Evolutionary conservation across 1,284 basidiomycete species (phyloP).

Genomic region (Boletellus deceptivus): DNA sequence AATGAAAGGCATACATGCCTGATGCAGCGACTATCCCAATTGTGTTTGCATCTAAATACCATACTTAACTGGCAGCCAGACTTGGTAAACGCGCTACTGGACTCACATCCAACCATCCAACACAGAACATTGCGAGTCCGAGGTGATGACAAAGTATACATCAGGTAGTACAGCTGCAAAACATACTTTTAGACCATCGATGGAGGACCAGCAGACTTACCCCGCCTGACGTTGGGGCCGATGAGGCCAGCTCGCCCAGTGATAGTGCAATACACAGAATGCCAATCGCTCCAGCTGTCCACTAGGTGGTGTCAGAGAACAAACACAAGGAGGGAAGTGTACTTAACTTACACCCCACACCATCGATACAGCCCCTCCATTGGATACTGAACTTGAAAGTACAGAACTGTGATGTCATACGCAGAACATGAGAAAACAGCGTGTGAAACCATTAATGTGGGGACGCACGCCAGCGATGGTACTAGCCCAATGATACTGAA

Average conservation of each 20-base stretch:
- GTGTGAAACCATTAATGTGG: neutral
- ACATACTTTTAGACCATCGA: neutral
- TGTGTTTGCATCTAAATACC: neutral
- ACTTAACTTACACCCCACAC: conserved; percentile 35
- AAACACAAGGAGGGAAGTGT: neutral
- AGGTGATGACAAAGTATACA: conserved; percentile 35
- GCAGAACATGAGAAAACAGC: neutral
- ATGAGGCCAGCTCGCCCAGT: conserved; percentile 70
- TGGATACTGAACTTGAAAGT: conserved; percentile 37
- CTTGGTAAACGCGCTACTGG: neutral
- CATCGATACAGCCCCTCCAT: neutral
- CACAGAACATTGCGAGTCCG: conserved; percentile 35
- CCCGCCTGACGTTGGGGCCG: conserved; percentile 59
- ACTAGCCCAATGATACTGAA: conserved; percentile 43
- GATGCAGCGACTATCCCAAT: neutral
- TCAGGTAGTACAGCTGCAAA: conserved; percentile 39
- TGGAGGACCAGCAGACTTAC: conserved; percentile 8
- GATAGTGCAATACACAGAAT: conserved; percentile 62
- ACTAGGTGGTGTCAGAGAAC: conserved; percentile 19
- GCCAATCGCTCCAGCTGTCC: conserved; percentile 47
- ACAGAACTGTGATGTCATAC: conserved; percentile 31
- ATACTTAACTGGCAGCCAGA: no score
- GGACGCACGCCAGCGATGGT: conserved; percentile 40
- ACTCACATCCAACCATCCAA: conserved; percentile 25
- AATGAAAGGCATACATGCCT: neutral